Evolutionary conservation across 176 grass and related monocot species (phyloP).

Genomic region (Chrysopogon serrulatus): DNA sequence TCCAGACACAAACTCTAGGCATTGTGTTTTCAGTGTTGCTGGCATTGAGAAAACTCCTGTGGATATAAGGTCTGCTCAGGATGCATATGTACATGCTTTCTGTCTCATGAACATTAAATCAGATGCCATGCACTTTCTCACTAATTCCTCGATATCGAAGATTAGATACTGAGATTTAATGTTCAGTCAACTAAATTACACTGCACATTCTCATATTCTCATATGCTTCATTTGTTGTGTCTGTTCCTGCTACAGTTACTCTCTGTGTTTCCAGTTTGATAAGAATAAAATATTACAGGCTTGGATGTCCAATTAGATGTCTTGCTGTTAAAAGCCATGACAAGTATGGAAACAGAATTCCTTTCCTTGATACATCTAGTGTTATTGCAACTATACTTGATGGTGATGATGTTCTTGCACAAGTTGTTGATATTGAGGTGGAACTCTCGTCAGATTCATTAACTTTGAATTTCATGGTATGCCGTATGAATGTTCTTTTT

Average conservation of each 20-base stretch:
- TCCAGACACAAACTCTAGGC: conserved; percentile 26
- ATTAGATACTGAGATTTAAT: background rate
- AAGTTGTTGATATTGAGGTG: conserved; percentile 11
- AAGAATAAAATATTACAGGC: conserved; percentile 16
- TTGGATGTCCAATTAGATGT: conserved; percentile 21
- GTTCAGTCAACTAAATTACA: background rate
- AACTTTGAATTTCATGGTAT: conserved; percentile 12
- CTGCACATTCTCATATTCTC: background rate
- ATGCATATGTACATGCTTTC: background rate
- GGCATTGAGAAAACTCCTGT: background rate
- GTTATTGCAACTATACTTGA: conserved; percentile 23
- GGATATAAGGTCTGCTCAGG: conserved; percentile 18
- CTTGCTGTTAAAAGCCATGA: conserved; percentile 21
- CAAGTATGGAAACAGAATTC: conserved; percentile 22
- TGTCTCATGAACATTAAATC: background rate
- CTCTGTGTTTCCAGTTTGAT: background rate
- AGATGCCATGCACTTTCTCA: background rate
- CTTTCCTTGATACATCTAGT: conserved; percentile 7
- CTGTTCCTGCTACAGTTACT: background rate
- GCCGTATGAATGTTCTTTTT: background rate
- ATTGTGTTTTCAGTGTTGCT: conserved; percentile 6
- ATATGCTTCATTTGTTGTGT: background rate
- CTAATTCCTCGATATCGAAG: background rate
- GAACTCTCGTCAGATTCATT: conserved; percentile 25
- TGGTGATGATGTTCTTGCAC: conserved; percentile 16